These are phyloP conservation scores for Hydnum rufescens DNA, from an alignment of 768 basidiomycete species.

Conservation along the genomic window DNA sequence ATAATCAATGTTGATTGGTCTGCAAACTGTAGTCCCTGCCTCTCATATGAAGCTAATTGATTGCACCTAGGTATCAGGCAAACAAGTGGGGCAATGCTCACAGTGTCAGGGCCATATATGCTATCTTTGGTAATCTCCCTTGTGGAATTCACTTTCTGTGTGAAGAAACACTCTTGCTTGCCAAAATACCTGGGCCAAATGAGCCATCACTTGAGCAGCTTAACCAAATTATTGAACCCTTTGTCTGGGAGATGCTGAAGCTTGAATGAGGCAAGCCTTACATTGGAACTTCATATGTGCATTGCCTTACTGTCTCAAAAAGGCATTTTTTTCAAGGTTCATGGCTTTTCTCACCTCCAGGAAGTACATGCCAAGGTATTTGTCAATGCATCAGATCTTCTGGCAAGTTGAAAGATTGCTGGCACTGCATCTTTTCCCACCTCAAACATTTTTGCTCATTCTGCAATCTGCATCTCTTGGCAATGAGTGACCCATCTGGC, in stretches of 20 bases:
- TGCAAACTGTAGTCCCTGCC: neutral
- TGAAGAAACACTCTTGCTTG: slow-evolving; percentile 21
- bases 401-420: slow-evolving; percentile 13
- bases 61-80: neutral
- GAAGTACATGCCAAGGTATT: slow-evolving; percentile 16
- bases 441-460: neutral
- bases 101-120: slow-evolving; percentile 16
- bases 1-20: slow-evolving; percentile 16
- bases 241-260: slow-evolving; percentile 16
- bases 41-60: too few species aligned
- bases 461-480: too few species aligned
- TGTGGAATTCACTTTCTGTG: slow-evolving; percentile 14
- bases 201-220: slow-evolving; percentile 17
- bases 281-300: slow-evolving; percentile 12
- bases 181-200: slow-evolving; percentile 21
- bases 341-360: too few species aligned
- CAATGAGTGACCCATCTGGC: too few species aligned
- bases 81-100: slow-evolving; percentile 9
- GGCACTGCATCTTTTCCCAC: slow-evolving; percentile 11
- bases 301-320: too few species aligned
- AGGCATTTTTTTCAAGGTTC: too few species aligned
- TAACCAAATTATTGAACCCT: slow-evolving; percentile 18
- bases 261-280: slow-evolving; percentile 8
- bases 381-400: slow-evolving; percentile 20
- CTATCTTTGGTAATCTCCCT: slow-evolving; percentile 19